A percentile compares a stretch with the other conserved stretches of the same genome.
Conservation (phyloP, 2,329 filamentous ascomycete species). For the Neurospora sp. region DNA sequence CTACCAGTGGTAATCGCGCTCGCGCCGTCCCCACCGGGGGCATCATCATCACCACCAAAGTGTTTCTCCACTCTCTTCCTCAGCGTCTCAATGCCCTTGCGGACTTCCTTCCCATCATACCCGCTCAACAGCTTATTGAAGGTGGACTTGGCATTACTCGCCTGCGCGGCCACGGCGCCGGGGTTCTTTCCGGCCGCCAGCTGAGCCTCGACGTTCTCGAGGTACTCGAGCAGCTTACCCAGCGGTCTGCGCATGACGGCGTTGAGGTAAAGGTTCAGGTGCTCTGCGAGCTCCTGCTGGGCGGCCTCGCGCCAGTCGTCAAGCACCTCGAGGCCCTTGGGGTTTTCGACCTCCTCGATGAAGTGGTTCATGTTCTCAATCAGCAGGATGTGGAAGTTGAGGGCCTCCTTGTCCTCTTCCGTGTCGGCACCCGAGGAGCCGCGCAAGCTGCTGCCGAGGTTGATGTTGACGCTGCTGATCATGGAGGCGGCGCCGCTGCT, state of each 20-base stretch:
- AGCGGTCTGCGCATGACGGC: slow-evolving; percentile 82
- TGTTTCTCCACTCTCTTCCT: slow-evolving; percentile 94
- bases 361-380: slow-evolving; percentile 99
- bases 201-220: slow-evolving; percentile 78
- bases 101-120: slow-evolving; percentile 76
- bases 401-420: slow-evolving; percentile 84
- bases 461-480: not conserved
- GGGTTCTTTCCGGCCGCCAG: slow-evolving; percentile 49
- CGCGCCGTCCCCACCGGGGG: slow-evolving; percentile 41
- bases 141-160: slow-evolving; percentile 69
- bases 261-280: slow-evolving; percentile 77
- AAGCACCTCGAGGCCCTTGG: slow-evolving; percentile 62
- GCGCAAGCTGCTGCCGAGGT: not conserved
- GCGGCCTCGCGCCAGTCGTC: slow-evolving; percentile 77
- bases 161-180: slow-evolving; percentile 61
- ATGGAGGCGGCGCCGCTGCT: slow-evolving; percentile 18
- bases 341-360: slow-evolving; percentile 78
- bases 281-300: slow-evolving; percentile 68
- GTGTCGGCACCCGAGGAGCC: slow-evolving; percentile 32
- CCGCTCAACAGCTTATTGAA: slow-evolving; percentile 79
- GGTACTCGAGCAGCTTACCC: slow-evolving; percentile 81
- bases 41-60: slow-evolving; percentile 79
- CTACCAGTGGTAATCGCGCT: not conserved
- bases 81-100: slow-evolving; percentile 80
- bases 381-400: slow-evolving; percentile 93